Evolutionary conservation across 2,329 filamentous ascomycete species (phyloP), one percentile per base, ranked within the genome.

Genomic region (Fusarium sp.): DNA sequence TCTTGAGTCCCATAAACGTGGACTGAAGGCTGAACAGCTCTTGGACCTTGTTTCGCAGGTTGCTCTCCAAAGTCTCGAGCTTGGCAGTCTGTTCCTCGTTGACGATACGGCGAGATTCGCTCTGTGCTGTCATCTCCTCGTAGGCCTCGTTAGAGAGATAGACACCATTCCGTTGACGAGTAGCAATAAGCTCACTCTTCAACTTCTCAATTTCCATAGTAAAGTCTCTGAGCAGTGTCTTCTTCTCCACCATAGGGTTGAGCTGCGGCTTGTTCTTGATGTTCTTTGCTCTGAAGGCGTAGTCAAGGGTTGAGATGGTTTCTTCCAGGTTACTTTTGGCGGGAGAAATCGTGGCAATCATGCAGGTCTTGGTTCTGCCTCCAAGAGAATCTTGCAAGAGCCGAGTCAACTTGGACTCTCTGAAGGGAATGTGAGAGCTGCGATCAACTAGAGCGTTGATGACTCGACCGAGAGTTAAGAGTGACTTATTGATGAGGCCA

Each of bases 231-330:
- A 99, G 85, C 14, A 99, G 80, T 4, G 93, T 97, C 80, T 96
- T 97, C 80, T 98, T 99, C 67, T 93, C 94, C 68, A 98, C 88
- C 75, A 93, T 87, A 48, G 93, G 92, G 79, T 98, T 99, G 73
- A 97, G 86, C 75, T 99, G 96, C 1, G 96, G 96, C 79, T 97
- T 97, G 80, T 99, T 99, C 49, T 93, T 92, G 74, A 99, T 99
- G 72, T 99, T 98, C 83, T 99, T 99, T 17, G 96, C 96, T 46
- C 96, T 88, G 81, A 98, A 98, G 13, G 96, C 96, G 76, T 99
- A 99, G 78, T 99, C 96, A 3, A 99, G 85, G 0, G 96, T 99
- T 1, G 96, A 98, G 62, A 99, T 98, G 0, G 96, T 99, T 79
- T 99, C 96, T 75, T 99, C 96, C 2, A 99, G 84, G 73, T 98